Conservation (phyloP, 2,329 filamentous ascomycete species). For the Aspergillus pseudoviridinutans region DNA sequence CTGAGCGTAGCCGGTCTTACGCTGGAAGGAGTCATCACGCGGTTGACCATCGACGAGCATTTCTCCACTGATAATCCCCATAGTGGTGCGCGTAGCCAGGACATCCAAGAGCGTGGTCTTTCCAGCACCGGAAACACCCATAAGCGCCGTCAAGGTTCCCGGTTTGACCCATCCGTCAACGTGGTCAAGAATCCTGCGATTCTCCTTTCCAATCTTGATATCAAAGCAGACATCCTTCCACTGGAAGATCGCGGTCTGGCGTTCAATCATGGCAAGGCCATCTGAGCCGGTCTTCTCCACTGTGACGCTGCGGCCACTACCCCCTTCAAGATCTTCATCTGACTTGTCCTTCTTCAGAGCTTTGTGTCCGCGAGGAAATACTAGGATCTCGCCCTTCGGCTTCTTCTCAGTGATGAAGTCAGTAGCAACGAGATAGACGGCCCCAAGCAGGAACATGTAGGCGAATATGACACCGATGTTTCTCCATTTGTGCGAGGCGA, state of each 20-base stretch:
- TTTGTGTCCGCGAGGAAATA: constrained; percentile 9
- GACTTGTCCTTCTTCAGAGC: neutral
- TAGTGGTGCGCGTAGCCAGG: constrained; percentile 53
- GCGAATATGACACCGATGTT: constrained; percentile 66
- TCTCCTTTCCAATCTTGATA: constrained; percentile 44
- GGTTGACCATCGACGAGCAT: constrained; percentile 61
- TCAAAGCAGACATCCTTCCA: constrained; percentile 41
- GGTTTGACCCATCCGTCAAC: constrained; percentile 52
- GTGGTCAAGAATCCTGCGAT: constrained; percentile 46
- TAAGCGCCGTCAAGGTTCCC: constrained; percentile 51
- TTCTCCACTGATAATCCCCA: constrained; percentile 61
- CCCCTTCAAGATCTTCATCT: constrained; percentile 2
- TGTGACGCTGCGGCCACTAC: neutral
- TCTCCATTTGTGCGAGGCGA: constrained; percentile 56
- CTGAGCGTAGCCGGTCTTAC: constrained; percentile 63
- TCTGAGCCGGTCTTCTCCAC: constrained; percentile 1
- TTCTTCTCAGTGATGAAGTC: constrained; percentile 38
- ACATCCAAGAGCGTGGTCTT: constrained; percentile 59
- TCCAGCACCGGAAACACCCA: constrained; percentile 59
- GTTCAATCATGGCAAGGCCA: constrained; percentile 41
- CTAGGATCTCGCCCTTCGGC: constrained; percentile 9
- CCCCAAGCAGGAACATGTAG: constrained; percentile 57
- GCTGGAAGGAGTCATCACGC: constrained; percentile 55
- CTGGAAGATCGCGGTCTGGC: constrained; percentile 72
- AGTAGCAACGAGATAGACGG: constrained; percentile 49